A percentile compares a stretch with the other conserved stretches of the same genome.
Conservation (phyloP, 305 asterid genomes). For the Rubia balearica region DNA sequence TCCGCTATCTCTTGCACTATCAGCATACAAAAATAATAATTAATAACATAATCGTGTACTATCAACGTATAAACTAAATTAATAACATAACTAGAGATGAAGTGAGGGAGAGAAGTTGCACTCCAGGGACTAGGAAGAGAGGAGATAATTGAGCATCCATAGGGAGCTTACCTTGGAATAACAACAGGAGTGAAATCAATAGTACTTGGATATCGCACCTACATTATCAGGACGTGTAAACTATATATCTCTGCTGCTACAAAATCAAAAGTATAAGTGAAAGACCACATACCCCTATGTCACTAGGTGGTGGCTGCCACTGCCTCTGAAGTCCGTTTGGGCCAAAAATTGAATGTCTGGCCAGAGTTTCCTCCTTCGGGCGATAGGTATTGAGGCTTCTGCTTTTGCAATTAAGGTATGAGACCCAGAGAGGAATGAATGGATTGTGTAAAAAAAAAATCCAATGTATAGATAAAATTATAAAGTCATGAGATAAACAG, state of each 20-base stretch:
- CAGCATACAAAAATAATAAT: slow-evolving; percentile 8
- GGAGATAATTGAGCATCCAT: not conserved
- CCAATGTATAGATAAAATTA: not conserved
- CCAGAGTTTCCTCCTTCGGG: slow-evolving; percentile 82
- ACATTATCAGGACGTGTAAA: slow-evolving; percentile 29
- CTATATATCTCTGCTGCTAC: slow-evolving; percentile 11
- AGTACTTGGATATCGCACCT: slow-evolving; percentile 85
- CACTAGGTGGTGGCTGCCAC: slow-evolving; percentile 74
- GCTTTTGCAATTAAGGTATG: slow-evolving; percentile 10
- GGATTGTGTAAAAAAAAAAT: slow-evolving; percentile 4
- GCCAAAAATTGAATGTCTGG: slow-evolving; percentile 86
- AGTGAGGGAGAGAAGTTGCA: not conserved
- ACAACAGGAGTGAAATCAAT: slow-evolving; percentile 53
- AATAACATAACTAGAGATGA: slow-evolving; percentile 14
- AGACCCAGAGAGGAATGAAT: slow-evolving; percentile 10
- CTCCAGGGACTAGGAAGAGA: not conserved
- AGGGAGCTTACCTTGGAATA: slow-evolving; percentile 48
- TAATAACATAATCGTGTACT: slow-evolving; percentile 21
- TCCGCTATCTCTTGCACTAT: slow-evolving; percentile 36
- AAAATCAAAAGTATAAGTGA: slow-evolving; percentile 16
- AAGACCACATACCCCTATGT: slow-evolving; percentile 43
- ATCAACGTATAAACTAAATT: slow-evolving; percentile 22
- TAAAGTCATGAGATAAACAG: not conserved
- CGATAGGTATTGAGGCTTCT: slow-evolving; percentile 58
- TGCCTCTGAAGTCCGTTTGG: slow-evolving; percentile 83